A percentile compares a stretch with the other conserved stretches of the same genome.
phyloP scores from a whole-genome alignment of 352 stramenopile genomes.

The Phytophthora pseudosyringae region DNA sequence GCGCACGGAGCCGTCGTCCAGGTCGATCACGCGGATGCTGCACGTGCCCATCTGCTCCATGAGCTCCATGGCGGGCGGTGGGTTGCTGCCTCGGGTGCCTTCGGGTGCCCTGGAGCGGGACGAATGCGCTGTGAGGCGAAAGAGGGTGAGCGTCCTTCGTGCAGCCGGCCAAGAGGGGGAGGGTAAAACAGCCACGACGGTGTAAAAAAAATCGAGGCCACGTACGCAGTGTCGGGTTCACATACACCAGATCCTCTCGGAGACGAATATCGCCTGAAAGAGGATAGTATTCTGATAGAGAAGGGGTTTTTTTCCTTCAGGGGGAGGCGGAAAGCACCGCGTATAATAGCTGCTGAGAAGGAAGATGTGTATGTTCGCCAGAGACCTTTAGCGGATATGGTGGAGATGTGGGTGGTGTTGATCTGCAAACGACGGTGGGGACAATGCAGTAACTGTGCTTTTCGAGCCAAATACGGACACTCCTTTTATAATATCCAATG shows the following conservation, averaged over 20 bases:
- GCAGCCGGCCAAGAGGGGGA: conserved; percentile 1
- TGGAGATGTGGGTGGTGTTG: no score
- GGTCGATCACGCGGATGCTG: conserved; percentile 84
- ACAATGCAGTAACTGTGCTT: no score
- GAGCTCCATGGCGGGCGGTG: conserved; percentile 26
- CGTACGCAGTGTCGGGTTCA: neutral
- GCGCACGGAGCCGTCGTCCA: conserved; percentile 82
- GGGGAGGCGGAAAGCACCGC: neutral
- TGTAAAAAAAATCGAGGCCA: conserved; percentile 13
- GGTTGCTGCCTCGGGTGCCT: neutral
- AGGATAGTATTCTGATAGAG: neutral
- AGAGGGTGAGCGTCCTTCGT: conserved; percentile 18
- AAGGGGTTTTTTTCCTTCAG: neutral
- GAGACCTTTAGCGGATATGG: no score
- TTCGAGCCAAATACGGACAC: no score
- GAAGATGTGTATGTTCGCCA: neutral
- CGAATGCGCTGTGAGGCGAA: conserved; percentile 20
- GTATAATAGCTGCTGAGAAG: neutral
- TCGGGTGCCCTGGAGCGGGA: conserved; percentile 6
- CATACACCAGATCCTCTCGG: conserved; percentile 10
- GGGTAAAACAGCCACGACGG: conserved; percentile 16
- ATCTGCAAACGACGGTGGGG: no score
- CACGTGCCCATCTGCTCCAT: conserved; percentile 41
- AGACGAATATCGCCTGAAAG: conserved; percentile 2
- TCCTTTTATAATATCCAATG: no score